Base-by-base conservation (phyloP, 371 early-diverging fungal species). In the Rhizopus arrhizus region DNA sequence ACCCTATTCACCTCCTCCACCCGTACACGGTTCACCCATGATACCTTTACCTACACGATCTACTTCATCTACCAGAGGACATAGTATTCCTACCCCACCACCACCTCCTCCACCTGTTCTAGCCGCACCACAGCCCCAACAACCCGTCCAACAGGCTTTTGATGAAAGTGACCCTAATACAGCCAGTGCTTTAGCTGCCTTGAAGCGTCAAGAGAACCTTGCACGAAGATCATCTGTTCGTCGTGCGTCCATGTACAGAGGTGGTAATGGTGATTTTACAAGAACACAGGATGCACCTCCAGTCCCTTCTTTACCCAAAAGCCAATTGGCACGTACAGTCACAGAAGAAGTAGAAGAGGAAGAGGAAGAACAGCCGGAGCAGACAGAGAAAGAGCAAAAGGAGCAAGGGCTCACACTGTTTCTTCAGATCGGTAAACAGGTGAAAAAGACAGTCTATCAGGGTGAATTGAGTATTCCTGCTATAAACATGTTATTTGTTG, bases 401-500 rank as follows among this genome's bases (percentile, higher is more conserved):
- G 73, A n/a, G 22, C 47, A 16, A 51, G 35, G 55, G 4, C 46
- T 73, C 16, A 80, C 75, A 3, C 55, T 87, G 15, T 87, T 72
- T 57, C 62, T 87, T 4, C 82, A 84, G 59, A 73, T 87, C 11
- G 84, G 81, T 28, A 85, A 87, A 61, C 74, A 83, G 45, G 80
- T 83, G 9, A 85, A 87, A 53, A 85, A 85, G 62, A 74, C 83
- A 1, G 42, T 57, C 42, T 85, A 84, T 51, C 73, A 72, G 5
- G 88, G 86, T 11, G 84, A 85, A 50, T 52, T 87, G 46, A 85
- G 79, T 43, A 77, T 81, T 28, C 72, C 86, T n/a, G 84, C 85
- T 1, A 62, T 87, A 13, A 74, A 83, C 36, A 85, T 87, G 85
- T 65, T 87, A 13, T 87, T 87, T 58, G 77, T 87, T 58, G 88